A percentile compares a stretch with the other conserved stretches of the same genome.
phyloP scores from a whole-genome alignment of 1,284 basidiomycete species.

The Fomitopsis betulina region DNA sequence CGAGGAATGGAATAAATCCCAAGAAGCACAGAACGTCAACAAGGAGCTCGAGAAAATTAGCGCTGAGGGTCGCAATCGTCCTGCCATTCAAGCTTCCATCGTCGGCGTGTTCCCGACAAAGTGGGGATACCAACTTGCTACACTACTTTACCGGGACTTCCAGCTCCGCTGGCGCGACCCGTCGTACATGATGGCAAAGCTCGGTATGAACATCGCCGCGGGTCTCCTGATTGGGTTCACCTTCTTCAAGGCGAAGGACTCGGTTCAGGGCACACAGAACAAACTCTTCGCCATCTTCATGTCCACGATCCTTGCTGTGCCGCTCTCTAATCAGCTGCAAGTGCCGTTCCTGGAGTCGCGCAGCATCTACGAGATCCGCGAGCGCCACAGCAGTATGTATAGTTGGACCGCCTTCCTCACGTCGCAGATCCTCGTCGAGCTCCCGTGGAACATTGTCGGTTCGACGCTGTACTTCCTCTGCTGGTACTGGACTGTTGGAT shows the following conservation, averaged over 20 bases:
- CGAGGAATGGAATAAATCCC: slow-evolving; percentile 27
- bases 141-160: slow-evolving; percentile 46
- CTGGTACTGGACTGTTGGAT: too few relatives aligned
- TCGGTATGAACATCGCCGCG: slow-evolving; percentile 49
- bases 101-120: slow-evolving; percentile 46
- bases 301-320: slow-evolving; percentile 39
- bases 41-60: slow-evolving; percentile 29
- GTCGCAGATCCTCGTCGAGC: slow-evolving; percentile 56
- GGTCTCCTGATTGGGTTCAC: slow-evolving; percentile 67
- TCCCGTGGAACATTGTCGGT: slow-evolving; percentile 65
- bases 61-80: slow-evolving; percentile 26
- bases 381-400: slow-evolving; percentile 75
- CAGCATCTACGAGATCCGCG: slow-evolving; percentile 59
- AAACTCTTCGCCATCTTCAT: slow-evolving; percentile 70
- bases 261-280: slow-evolving; percentile 74
- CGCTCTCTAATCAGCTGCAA: slow-evolving; percentile 50
- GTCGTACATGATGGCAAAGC: slow-evolving; percentile 74
- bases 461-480: slow-evolving; percentile 57
- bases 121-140: slow-evolving; percentile 39
- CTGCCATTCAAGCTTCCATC: slow-evolving; percentile 24
- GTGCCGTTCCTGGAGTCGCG: slow-evolving; percentile 50
- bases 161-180: slow-evolving; percentile 61
- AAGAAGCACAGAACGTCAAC: slow-evolving; percentile 20
- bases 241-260: slow-evolving; percentile 65
- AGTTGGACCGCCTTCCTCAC: slow-evolving; percentile 74